These are phyloP conservation scores for Sclerotinia trifoliorum DNA, from an alignment of 2,329 filamentous ascomycete species.

Conservation along the genomic window DNA sequence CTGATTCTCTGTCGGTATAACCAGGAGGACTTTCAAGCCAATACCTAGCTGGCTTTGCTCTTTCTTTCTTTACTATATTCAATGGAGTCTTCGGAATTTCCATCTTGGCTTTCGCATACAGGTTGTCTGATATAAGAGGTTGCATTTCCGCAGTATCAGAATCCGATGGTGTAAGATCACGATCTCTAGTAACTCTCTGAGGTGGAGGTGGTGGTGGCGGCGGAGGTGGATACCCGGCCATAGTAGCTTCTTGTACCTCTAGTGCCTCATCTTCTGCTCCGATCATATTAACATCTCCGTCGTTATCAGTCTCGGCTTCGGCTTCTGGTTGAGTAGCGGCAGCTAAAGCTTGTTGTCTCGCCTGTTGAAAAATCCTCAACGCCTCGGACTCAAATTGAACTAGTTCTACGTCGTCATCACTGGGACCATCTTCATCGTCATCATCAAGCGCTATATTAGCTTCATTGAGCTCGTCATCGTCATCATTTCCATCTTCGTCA, in stretches of 20 bases:
- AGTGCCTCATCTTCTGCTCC: constrained; percentile 56
- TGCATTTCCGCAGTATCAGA: constrained; percentile 64
- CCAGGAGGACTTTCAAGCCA: constrained; percentile 80
- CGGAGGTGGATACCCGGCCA: constrained; percentile 66
- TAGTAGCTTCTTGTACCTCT: constrained; percentile 73
- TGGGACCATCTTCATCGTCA: constrained; percentile 34
- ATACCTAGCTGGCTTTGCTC: constrained; percentile 70
- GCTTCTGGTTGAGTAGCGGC: constrained; percentile 36
- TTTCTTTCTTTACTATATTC: constrained; percentile 45
- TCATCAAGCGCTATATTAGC: constrained; percentile 41
- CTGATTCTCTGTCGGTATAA: constrained; percentile 61
- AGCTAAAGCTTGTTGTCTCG: background rate
- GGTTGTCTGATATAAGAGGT: constrained; percentile 59
- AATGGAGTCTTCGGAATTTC: constrained; percentile 82
- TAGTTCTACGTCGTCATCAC: constrained; percentile 29
- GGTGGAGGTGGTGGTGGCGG: constrained; percentile 51
- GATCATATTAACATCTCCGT: constrained; percentile 47
- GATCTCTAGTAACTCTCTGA: constrained; percentile 50
- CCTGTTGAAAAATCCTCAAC: constrained; percentile 32
- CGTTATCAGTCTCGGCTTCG: constrained; percentile 43
- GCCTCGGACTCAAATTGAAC: background rate
- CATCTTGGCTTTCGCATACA: constrained; percentile 63
- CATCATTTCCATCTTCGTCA: constrained; percentile 29
- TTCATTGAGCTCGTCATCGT: constrained; percentile 54
- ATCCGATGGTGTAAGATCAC: constrained; percentile 67